Evolutionary conservation across 345 rosid genomes (phyloP).

Genomic region (Aquilaria sinensis): DNA sequence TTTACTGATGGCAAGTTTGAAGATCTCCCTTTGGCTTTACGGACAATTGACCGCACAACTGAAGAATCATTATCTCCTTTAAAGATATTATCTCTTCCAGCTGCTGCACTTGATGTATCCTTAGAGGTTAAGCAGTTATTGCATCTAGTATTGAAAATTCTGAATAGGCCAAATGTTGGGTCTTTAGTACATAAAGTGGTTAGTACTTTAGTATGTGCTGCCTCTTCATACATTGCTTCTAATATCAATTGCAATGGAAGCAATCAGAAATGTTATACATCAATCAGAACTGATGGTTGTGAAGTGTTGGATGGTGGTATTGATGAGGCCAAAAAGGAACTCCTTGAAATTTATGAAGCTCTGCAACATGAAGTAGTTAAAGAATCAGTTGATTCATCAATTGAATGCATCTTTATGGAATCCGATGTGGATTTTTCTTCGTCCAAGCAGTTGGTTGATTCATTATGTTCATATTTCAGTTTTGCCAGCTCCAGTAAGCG

Average conservation of each 20-base stretch:
- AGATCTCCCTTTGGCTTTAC: conserved; percentile 82
- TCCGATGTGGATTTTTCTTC: conserved; percentile 44
- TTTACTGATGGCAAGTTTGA: conserved; percentile 89
- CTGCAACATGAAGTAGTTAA: conserved; percentile 38
- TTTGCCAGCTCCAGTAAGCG: conserved; percentile 32
- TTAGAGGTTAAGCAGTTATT: conserved; percentile 70
- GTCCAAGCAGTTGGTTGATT: conserved; percentile 64
- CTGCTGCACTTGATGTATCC: conserved; percentile 47
- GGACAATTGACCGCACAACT: conserved; percentile 51
- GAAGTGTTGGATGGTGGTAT: conserved; percentile 36
- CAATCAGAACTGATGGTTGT: conserved; percentile 31
- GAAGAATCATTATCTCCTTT: conserved; percentile 66
- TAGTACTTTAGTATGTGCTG: conserved; percentile 41
- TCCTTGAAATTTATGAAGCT: conserved; percentile 41
- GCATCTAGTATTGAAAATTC: conserved; percentile 49
- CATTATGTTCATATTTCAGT: conserved; percentile 38
- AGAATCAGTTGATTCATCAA: conserved; percentile 29
- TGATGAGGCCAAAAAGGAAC: conserved; percentile 46
- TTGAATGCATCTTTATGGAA: conserved; percentile 42
- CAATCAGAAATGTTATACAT: conserved; percentile 34
- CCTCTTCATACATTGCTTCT: conserved; percentile 45
- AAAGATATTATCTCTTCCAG: conserved; percentile 55
- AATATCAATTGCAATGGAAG: conserved; percentile 30
- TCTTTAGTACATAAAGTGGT: conserved; percentile 47
- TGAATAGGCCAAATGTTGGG: conserved; percentile 42